These are phyloP conservation scores for Uronychia setigera DNA, from an alignment of 73 alveolate genomes.

Conservation along the genomic window DNA sequence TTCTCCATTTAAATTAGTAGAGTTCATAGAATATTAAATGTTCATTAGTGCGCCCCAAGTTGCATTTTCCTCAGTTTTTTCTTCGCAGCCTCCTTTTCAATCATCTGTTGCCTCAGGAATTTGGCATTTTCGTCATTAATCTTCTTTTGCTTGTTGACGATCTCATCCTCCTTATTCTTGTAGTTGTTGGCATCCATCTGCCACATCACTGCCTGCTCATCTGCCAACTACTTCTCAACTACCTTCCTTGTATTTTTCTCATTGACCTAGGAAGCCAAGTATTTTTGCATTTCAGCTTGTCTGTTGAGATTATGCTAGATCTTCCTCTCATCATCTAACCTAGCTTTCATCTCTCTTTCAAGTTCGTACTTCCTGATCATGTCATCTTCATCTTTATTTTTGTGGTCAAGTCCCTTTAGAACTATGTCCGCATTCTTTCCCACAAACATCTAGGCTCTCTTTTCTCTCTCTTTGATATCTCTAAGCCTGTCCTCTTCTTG, in stretches of 20 bases:
- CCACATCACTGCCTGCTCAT: conserved; percentile 78
- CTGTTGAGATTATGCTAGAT: conserved; percentile 16
- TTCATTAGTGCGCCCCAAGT: too few relatives aligned
- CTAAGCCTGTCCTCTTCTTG: conserved; percentile 66
- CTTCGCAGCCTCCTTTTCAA: too few relatives aligned
- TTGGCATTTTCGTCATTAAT: conserved; percentile 60
- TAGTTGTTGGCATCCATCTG: conserved; percentile 48
- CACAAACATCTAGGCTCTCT: conserved; percentile 65
- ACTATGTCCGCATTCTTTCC: conserved; percentile 76
- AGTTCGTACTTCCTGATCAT: conserved; percentile 51
- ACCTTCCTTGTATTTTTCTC: conserved; percentile 48
- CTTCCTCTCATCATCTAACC: conserved; percentile 7
- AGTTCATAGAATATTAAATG: too few relatives aligned
- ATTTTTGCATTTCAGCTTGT: conserved; percentile 26
- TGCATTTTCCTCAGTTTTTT: too few relatives aligned
- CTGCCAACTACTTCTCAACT: conserved; percentile 48
- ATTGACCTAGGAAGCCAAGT: conserved; percentile 59
- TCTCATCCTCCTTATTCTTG: conserved; percentile 48
- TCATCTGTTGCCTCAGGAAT: conserved; percentile 65
- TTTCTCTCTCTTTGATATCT: conserved; percentile 61
- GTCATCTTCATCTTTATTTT: conserved; percentile 60
- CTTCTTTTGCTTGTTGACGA: conserved; percentile 40
- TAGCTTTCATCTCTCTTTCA: conserved; percentile 50
- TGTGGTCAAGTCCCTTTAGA: conserved; percentile 44
- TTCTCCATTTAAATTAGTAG: too few relatives aligned